These are phyloP conservation scores for Aspergillus taichungensis DNA, from an alignment of 495 filamentous ascomycete species.

Conservation along the genomic window DNA sequence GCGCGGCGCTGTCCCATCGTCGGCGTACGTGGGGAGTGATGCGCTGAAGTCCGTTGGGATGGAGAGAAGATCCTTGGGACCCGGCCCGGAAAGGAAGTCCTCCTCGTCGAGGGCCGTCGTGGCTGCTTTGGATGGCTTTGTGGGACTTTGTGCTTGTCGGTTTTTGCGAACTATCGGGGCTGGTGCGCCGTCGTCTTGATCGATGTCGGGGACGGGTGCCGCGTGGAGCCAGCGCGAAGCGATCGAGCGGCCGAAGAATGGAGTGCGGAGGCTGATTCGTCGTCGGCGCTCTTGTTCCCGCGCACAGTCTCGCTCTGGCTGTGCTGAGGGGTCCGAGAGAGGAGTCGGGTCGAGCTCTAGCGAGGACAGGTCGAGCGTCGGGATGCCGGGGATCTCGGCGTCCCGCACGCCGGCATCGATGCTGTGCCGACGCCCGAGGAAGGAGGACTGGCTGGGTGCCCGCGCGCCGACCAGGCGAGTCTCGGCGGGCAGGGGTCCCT, in stretches of 20 bases:
- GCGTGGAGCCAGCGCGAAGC: conserved; percentile 19
- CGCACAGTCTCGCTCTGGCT: conserved; percentile 14
- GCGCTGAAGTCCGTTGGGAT: conserved; percentile 4
- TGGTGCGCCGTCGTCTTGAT: conserved; percentile 27
- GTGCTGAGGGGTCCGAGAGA: not conserved
- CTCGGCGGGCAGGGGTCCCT: conserved; percentile 6
- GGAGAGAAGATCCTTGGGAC: not conserved
- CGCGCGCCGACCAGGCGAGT: conserved; percentile 12
- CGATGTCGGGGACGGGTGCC: conserved; percentile 19
- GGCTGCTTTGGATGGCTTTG: conserved; percentile 12
- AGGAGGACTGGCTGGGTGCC: conserved; percentile 18
- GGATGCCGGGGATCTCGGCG: conserved; percentile 20
- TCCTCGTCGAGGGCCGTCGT: conserved; percentile 4
- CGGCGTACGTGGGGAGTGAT: conserved; percentile 9
- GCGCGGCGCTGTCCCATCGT: not conserved
- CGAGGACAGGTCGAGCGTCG: conserved; percentile 24
- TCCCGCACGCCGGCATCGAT: conserved; percentile 20
- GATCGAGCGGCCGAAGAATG: conserved; percentile 25
- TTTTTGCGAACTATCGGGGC: conserved; percentile 30
- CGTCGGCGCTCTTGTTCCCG: conserved; percentile 21
- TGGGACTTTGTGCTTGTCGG: too few relatives aligned
- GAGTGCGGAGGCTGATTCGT: conserved; percentile 28
- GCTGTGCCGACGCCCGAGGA: conserved; percentile 21
- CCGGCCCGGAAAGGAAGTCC: too few relatives aligned
- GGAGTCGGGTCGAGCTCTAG: conserved; percentile 6